Conservation (phyloP, 345 rosid genomes). For the Eucalyptus lansdowneana region DNA sequence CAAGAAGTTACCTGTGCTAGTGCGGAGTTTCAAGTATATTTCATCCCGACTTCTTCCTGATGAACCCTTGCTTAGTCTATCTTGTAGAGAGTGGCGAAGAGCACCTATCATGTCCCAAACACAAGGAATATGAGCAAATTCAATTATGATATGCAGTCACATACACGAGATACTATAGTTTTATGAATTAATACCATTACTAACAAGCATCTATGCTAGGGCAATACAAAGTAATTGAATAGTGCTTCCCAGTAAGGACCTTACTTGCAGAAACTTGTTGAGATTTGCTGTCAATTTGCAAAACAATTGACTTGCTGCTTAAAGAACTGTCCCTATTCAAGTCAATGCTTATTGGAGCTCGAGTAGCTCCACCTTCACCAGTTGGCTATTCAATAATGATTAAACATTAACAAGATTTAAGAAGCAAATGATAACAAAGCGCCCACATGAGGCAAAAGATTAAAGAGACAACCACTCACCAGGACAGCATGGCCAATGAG, state of each 20-base stretch:
- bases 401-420: background rate
- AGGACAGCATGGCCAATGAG: conserved; percentile 83
- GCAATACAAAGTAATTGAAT: background rate
- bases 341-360: conserved; percentile 84
- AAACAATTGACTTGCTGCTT: conserved; percentile 70
- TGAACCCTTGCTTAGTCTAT: conserved; percentile 76
- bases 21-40: conserved; percentile 78
- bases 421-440: background rate
- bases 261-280: conserved; percentile 93
- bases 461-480: conserved; percentile 31
- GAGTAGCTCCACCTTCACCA: conserved; percentile 96
- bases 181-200: background rate
- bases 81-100: conserved; percentile 83
- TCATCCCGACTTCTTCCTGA: conserved; percentile 74
- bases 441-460: background rate
- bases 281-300: conserved; percentile 82
- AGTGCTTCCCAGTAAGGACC: background rate
- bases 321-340: conserved; percentile 56
- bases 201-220: background rate
- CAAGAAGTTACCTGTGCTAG: conserved; percentile 69
- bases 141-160: background rate
- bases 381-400: conserved; percentile 50
- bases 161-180: background rate
- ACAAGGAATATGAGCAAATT: background rate
- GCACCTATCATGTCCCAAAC: conserved; percentile 42